phyloP scores from a whole-genome alignment of 2,329 filamentous ascomycete species.

The Penicillium verrucosum region DNA sequence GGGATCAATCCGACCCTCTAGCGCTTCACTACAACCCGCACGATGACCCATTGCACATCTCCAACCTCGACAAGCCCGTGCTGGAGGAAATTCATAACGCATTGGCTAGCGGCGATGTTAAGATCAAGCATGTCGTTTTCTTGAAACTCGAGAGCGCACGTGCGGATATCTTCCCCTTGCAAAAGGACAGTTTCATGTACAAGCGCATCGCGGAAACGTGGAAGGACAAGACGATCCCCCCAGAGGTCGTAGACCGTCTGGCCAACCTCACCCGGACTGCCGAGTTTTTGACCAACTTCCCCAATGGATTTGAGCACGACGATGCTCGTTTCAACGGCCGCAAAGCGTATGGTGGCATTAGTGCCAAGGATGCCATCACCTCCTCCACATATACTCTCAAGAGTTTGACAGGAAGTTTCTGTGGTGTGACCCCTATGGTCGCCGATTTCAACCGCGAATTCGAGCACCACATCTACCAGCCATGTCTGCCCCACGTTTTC shows the following conservation, averaged over 20 bases:
- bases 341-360: conserved; percentile 41
- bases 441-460: conserved; percentile 46
- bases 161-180: conserved; percentile 46
- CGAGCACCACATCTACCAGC: conserved; percentile 45
- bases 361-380: conserved; percentile 42
- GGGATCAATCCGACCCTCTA: conserved; percentile 4
- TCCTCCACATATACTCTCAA: conserved; percentile 47
- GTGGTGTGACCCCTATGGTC: conserved; percentile 44
- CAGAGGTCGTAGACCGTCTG: conserved; percentile 24
- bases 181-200: conserved; percentile 38
- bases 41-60: conserved; percentile 42
- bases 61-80: conserved; percentile 35
- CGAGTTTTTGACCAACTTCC: conserved; percentile 29
- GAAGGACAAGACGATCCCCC: conserved; percentile 34
- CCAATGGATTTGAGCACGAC: conserved; percentile 25
- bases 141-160: conserved; percentile 48
- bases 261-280: conserved; percentile 31
- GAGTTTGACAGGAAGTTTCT: conserved; percentile 43
- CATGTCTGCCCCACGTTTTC: conserved; percentile 43
- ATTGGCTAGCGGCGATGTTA: conserved; percentile 28
- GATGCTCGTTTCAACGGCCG: conserved; percentile 15
- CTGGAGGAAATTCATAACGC: conserved; percentile 27
- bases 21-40: conserved; percentile 34
- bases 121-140: conserved; percentile 46
- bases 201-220: conserved; percentile 39